Conservation (phyloP, 2,329 filamentous ascomycete genomes). For the Coccinonectria pachysandricola region DNA sequence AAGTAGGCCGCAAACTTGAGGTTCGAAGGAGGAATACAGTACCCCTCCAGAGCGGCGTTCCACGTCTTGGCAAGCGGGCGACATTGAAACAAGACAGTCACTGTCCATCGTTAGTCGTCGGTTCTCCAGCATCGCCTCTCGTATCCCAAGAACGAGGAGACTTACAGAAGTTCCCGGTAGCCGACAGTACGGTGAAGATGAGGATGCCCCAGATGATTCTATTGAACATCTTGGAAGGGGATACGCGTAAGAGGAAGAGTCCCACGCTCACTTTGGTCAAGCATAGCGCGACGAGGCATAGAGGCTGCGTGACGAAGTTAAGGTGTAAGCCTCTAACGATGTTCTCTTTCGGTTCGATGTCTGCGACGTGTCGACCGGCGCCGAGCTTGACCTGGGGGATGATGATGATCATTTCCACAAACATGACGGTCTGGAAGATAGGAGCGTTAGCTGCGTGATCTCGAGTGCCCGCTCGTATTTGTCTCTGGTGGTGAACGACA, state of each 20-base stretch:
- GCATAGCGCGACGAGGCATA: conserved; percentile 32
- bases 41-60: conserved; percentile 28
- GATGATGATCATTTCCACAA: no score
- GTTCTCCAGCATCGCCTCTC: no score
- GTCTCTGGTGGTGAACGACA: no score
- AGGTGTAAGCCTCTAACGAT: conserved; percentile 29
- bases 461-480: no score
- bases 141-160: no score
- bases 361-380: conserved; percentile 34
- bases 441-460: no score
- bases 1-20: no score
- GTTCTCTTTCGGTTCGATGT: conserved; percentile 26
- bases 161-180: no score
- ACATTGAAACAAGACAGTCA: conserved; percentile 39
- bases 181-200: conserved; percentile 24
- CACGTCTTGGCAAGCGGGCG: conserved; percentile 34
- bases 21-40: no score
- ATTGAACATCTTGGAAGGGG: conserved; percentile 25
- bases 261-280: conserved; percentile 33
- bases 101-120: no score
- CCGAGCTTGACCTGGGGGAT: conserved; percentile 31
- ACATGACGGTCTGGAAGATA: no score
- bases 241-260: conserved; percentile 30
- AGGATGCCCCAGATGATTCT: conserved; percentile 28
- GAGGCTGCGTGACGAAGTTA: conserved; percentile 33